Conservation (phyloP, 2,329 filamentous ascomycete species). For the Emericellopsis atlantica region DNA sequence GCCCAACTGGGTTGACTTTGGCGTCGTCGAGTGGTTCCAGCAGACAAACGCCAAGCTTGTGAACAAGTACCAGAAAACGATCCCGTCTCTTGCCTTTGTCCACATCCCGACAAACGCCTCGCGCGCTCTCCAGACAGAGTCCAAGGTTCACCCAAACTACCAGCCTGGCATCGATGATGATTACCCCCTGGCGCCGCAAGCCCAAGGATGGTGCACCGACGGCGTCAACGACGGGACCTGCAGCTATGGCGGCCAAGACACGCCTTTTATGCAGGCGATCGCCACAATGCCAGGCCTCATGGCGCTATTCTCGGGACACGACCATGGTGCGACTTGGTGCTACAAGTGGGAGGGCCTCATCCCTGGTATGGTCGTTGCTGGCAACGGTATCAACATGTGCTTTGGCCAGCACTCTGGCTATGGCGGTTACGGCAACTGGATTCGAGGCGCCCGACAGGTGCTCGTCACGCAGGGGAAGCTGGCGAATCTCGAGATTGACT, state of each 20-base stretch:
- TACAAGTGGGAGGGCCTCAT: conserved; percentile 30
- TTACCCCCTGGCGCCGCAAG: conserved; percentile 25
- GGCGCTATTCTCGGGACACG: conserved; percentile 51
- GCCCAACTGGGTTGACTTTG: conserved; percentile 30
- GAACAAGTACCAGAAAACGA: conserved; percentile 15
- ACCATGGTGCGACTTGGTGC: conserved; percentile 52
- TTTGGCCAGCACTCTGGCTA: conserved; percentile 59
- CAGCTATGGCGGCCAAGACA: conserved; percentile 36
- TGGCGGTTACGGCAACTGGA: conserved; percentile 55
- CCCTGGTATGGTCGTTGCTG: conserved; percentile 18
- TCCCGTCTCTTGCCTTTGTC: conserved; percentile 34
- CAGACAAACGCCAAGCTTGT: conserved; percentile 12
- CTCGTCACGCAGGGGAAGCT: conserved; percentile 29
- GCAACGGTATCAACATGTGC: conserved; percentile 33
- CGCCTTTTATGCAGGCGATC: conserved; percentile 50
- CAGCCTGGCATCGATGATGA: conserved; percentile 35
- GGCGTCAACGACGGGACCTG: conserved; percentile 23
- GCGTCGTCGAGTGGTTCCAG: conserved; percentile 32
- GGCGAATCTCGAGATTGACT: conserved; percentile 30
- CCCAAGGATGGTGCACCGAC: conserved; percentile 28
- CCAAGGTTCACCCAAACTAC: conserved; percentile 18
- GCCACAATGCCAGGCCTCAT: conserved; percentile 39
- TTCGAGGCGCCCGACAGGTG: conserved; percentile 46
- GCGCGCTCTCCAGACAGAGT: conserved; percentile 20
- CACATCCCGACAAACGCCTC: conserved; percentile 34